Evolutionary conservation across 768 basidiomycete genomes (phyloP), one percentile per base, ranked within the genome.

Genomic region (Suillus brevipes): DNA sequence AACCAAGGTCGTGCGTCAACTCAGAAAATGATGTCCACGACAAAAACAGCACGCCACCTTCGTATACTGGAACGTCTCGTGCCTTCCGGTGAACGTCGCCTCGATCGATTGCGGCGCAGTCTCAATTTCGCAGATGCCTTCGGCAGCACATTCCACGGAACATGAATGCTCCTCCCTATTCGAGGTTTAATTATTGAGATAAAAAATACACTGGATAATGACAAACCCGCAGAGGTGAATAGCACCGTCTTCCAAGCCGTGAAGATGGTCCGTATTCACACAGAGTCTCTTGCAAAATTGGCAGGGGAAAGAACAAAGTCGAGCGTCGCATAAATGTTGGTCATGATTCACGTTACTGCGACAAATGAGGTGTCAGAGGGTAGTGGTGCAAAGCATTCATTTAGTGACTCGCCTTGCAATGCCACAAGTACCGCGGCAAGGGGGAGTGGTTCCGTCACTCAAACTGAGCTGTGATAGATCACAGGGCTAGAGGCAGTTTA

Each of bases 31-130:
- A 60, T 14, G 56, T n/a, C 4, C 10, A 20, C 23, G 28, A 62
- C 4, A 13, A 1, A 23, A 34, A 40, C 13, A 36, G 40, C 31
- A 34, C 63, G 70, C 37, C 60, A 85, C 87, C 79, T 88, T 89
- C 0, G 88, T 89, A 58, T 86, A 89, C 69, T 85, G 82, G 68
- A 88, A 89, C 1, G 82, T 86, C 64, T 87, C 85, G 60, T 88
- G 84, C 63, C 73, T 77, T 0, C 87, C 88, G 0, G 81, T 83
- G 67, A 89, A 89, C 0, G 85, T 87, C 4, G 86, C 85, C 68
- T 87, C 83, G 40, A 89, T 81, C 0, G 86, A 84, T 61, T 84
- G 82, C 1, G 88, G 88, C 0, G 81, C 77, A 0, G 82, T 86
- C 61, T 87, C 82, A 18, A 89, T 87, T 55, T 87, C 79, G 62